Percentiles rank a stretch among this genome's conserved stretches.
phyloP scores from a whole-genome alignment of 352 stramenopile genomes.

The Pythium dissotocum region DNA sequence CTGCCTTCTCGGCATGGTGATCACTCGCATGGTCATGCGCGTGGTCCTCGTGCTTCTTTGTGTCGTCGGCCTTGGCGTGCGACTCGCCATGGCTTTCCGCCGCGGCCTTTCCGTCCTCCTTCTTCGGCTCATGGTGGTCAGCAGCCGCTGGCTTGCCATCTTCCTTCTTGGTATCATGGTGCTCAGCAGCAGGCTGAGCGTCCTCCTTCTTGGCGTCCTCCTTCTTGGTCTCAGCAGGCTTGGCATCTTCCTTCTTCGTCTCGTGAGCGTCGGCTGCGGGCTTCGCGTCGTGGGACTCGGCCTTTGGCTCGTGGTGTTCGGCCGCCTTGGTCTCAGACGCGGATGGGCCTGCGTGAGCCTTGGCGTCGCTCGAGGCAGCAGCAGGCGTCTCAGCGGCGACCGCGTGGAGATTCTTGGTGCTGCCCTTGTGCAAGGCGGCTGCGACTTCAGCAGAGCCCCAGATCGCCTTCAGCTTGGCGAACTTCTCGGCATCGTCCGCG shows the following conservation, averaged over 20 bases:
- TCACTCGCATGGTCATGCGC: slow-evolving; percentile 17
- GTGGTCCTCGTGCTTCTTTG: slow-evolving; percentile 13
- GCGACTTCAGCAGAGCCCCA: slow-evolving; percentile 38
- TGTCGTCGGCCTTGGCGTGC: slow-evolving; percentile 5
- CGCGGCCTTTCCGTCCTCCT: slow-evolving; percentile 2
- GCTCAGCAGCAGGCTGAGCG: background rate
- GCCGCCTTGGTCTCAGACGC: background rate
- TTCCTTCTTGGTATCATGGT: slow-evolving; percentile 1
- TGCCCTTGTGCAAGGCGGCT: slow-evolving; percentile 33
- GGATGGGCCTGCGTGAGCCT: background rate
- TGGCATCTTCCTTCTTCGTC: slow-evolving; percentile 1
- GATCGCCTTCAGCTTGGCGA: slow-evolving; percentile 67
- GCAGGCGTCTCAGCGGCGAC: background rate
- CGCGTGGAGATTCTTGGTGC: slow-evolving; percentile 36
- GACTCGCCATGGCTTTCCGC: background rate
- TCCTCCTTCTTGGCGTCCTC: slow-evolving; percentile 1
- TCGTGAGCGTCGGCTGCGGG: background rate
- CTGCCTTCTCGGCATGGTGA: slow-evolving; percentile 29
- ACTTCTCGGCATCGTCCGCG: slow-evolving; percentile 65
- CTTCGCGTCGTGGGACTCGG: background rate
- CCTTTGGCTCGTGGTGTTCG: slow-evolving; percentile 3
- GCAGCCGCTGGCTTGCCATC: background rate
- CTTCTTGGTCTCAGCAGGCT: slow-evolving; percentile 9
- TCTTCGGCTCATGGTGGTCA: slow-evolving; percentile 1
- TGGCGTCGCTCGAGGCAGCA: slow-evolving; percentile 2